These are phyloP conservation scores for Detonula confervacea DNA, from an alignment of 352 stramenopile genomes.

Conservation along the genomic window DNA sequence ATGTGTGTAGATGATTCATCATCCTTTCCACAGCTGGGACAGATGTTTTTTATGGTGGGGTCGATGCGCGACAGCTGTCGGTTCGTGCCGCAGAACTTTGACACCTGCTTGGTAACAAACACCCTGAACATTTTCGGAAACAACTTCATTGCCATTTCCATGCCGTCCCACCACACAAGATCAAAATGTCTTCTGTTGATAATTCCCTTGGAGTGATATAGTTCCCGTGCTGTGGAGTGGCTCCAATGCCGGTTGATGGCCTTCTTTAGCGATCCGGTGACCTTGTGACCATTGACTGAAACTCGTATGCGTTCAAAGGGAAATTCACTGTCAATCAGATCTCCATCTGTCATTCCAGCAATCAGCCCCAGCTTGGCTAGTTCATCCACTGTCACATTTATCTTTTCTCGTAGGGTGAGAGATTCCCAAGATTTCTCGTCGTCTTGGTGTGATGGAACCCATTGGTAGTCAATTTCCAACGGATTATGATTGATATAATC, in stretches of 20 bases:
- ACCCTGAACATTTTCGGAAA: constrained; percentile 22
- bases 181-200: constrained; percentile 19
- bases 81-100: constrained; percentile 39
- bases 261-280: constrained; percentile 13
- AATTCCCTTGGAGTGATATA: constrained; percentile 27
- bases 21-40: constrained; percentile 23
- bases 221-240: neutral
- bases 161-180: constrained; percentile 28
- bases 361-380: constrained; percentile 20
- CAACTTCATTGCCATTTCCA: neutral
- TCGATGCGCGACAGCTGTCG: constrained; percentile 22
- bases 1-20: constrained; percentile 43
- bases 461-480: constrained; percentile 4
- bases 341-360: neutral
- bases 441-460: constrained; percentile 35
- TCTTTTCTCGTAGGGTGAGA: constrained; percentile 8
- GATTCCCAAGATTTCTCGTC: neutral
- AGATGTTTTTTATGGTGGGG: constrained; percentile 11
- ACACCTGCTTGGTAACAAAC: constrained; percentile 31
- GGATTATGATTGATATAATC: neutral
- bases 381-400: constrained; percentile 37
- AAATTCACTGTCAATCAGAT: constrained; percentile 15
- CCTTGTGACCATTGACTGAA: neutral
- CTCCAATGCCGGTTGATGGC: constrained; percentile 29
- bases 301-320: constrained; percentile 29